Conservation (phyloP, 805 yeast species). For the Cyberlindnera lachancei region DNA sequence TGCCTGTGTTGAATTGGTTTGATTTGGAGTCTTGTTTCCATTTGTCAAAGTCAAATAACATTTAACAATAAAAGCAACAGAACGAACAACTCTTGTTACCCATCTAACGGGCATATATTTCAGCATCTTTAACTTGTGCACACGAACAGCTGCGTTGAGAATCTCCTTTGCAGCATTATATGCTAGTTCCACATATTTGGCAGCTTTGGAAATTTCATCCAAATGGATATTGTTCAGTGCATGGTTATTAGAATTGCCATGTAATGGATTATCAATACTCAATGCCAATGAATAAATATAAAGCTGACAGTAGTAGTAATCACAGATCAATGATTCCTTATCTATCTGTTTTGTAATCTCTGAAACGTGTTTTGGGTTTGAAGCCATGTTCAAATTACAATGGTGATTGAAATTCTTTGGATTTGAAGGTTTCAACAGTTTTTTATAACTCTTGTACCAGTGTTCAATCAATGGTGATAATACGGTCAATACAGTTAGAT, state of each 20-base stretch:
- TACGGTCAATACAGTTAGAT: conserved; percentile 62
- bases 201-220: conserved; percentile 65
- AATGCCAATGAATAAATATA: conserved; percentile 82
- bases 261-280: conserved; percentile 35
- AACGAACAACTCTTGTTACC: conserved; percentile 78
- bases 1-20: conserved; percentile 30
- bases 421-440: conserved; percentile 43
- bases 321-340: conserved; percentile 68
- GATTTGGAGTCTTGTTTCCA: conserved; percentile 24
- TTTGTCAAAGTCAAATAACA: conserved; percentile 60
- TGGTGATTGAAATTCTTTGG: conserved; percentile 30
- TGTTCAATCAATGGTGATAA: conserved; percentile 69
- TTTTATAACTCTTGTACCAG: conserved; percentile 65
- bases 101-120: conserved; percentile 88
- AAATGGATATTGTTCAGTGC: conserved; percentile 35
- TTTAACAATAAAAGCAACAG: conserved; percentile 86
- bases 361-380: conserved; percentile 25
- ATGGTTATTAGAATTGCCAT: conserved; percentile 9
- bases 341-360: conserved; percentile 38
- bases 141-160: conserved; percentile 59
- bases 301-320: conserved; percentile 75
- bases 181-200: conserved; percentile 75
- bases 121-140: conserved; percentile 56
- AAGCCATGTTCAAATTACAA: conserved; percentile 19
- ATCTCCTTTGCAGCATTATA: conserved; percentile 79